Conservation (phyloP, 768 basidiomycete species). For the Russula sp. region DNA sequence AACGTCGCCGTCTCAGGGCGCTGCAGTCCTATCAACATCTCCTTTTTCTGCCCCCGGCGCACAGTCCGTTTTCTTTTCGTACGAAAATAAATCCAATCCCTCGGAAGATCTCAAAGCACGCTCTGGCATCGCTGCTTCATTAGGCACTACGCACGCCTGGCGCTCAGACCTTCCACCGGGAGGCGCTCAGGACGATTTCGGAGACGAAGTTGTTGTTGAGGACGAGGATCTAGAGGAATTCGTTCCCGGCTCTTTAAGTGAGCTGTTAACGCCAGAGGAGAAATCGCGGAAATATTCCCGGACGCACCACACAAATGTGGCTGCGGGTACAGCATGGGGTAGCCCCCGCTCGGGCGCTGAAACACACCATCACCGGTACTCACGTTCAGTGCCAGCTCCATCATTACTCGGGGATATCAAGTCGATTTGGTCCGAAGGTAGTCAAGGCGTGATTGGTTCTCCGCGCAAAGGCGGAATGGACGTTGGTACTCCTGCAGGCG, state of each 20-base stretch:
- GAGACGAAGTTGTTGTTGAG: slow-evolving; percentile 42
- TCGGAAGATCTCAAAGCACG: slow-evolving; percentile 36
- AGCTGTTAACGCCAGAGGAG: slow-evolving; percentile 86
- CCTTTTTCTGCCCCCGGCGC: slow-evolving; percentile 75
- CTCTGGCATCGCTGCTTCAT: slow-evolving; percentile 56
- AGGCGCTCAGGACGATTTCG: slow-evolving; percentile 9
- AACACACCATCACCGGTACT: slow-evolving; percentile 60
- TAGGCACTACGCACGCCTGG: slow-evolving; percentile 52
- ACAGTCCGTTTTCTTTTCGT: slow-evolving; percentile 48
- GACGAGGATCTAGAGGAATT: slow-evolving; percentile 86
- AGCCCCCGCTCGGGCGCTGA: slow-evolving; percentile 26
- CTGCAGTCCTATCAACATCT: slow-evolving; percentile 48
- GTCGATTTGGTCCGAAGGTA: slow-evolving; percentile 72
- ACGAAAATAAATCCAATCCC: slow-evolving; percentile 26
- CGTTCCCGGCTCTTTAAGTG: slow-evolving; percentile 80
- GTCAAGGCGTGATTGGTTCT: slow-evolving; percentile 32
- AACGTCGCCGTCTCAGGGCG: slow-evolving; percentile 46
- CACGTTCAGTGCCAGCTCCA: slow-evolving; percentile 75
- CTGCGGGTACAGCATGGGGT: slow-evolving; percentile 17
- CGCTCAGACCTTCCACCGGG: slow-evolving; percentile 22
- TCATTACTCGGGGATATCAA: slow-evolving; percentile 69
- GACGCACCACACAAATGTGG: slow-evolving; percentile 43
- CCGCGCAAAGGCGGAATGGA: slow-evolving; percentile 29
- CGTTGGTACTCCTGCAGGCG: slow-evolving; percentile 24
- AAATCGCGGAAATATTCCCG: slow-evolving; percentile 75